These are phyloP conservation scores for Aureobasidium sp. DNA, from an alignment of 2,329 filamentous ascomycete species.

Conservation along the genomic window DNA sequence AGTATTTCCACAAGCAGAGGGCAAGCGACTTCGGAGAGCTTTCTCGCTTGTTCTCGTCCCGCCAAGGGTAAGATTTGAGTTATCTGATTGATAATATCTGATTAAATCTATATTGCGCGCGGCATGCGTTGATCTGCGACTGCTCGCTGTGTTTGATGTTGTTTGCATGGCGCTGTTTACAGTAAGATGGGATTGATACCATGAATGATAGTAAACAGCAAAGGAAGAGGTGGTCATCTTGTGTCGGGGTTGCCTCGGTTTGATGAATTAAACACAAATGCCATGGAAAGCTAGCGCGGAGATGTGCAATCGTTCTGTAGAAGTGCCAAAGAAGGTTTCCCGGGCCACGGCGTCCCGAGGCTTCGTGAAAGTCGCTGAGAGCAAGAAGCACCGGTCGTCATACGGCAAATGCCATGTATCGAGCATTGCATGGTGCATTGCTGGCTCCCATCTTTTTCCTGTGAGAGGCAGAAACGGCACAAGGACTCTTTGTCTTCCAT, in stretches of 20 bases:
- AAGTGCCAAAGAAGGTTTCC: slow-evolving; percentile 16
- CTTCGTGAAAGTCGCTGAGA: slow-evolving; percentile 6
- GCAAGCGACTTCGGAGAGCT: slow-evolving; percentile 19
- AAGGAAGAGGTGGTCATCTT: not conserved
- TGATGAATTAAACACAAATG: not conserved
- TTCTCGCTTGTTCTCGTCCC: not conserved
- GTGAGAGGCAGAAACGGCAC: not conserved
- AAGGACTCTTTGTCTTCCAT: not conserved
- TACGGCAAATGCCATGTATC: slow-evolving; percentile 18
- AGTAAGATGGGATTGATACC: not conserved
- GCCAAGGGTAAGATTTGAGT: slow-evolving; percentile 7
- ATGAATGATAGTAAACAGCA: not conserved
- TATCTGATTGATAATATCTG: slow-evolving; percentile 21
- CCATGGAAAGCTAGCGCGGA: slow-evolving; percentile 15
- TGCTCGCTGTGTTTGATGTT: not conserved
- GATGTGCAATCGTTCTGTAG: slow-evolving; percentile 9
- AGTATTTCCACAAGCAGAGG: slow-evolving; percentile 5
- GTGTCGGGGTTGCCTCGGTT: not conserved
- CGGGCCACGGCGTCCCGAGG: slow-evolving; percentile 10
- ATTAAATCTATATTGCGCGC: slow-evolving; percentile 15
- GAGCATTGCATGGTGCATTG: slow-evolving; percentile 10
- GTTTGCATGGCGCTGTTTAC: not conserved
- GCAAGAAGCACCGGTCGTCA: slow-evolving; percentile 17
- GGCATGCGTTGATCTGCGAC: not conserved
- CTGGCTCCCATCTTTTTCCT: slow-evolving; percentile 13